Percentiles rank a stretch among this genome's conserved stretches.
Evolutionary conservation across 2,329 filamentous ascomycete species (phyloP).

Genomic region (Trichothecium roseum): DNA sequence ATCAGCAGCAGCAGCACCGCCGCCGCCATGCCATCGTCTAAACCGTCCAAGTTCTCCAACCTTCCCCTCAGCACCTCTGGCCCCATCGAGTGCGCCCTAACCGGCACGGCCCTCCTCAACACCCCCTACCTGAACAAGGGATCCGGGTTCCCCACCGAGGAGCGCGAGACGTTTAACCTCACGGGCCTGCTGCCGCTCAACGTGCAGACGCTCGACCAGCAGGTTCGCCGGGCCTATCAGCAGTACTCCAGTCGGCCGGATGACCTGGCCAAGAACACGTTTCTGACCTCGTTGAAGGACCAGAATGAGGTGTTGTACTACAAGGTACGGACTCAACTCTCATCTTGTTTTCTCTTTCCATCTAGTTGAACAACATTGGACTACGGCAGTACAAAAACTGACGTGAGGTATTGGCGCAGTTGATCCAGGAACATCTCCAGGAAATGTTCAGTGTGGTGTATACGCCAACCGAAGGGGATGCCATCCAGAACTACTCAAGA

Average conservation of each 20-base stretch:
- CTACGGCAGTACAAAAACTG: neutral
- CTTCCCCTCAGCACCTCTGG: constrained; percentile 24
- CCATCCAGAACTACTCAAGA: constrained; percentile 73
- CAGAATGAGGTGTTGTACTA: constrained; percentile 82
- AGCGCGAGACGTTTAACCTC: constrained; percentile 60
- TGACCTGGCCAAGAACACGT: constrained; percentile 75
- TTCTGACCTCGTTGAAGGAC: constrained; percentile 73
- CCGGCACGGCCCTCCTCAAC: constrained; percentile 23
- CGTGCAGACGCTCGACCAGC: constrained; percentile 66
- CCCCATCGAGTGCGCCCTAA: constrained; percentile 24
- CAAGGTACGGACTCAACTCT: constrained; percentile 32
- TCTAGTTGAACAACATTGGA: no score
- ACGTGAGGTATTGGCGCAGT: neutral
- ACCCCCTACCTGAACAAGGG: constrained; percentile 61
- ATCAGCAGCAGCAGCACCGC: neutral
- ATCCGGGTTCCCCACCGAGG: constrained; percentile 61
- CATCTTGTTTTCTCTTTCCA: no score
- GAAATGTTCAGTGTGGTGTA: constrained; percentile 92
- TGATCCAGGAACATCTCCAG: constrained; percentile 56
- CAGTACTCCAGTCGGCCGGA: constrained; percentile 58
- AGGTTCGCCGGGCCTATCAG: constrained; percentile 66
- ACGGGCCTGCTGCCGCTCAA: constrained; percentile 62
- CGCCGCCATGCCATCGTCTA: constrained; percentile 5
- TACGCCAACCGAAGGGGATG: constrained; percentile 81
- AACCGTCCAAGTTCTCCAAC: constrained; percentile 15